Conservation (phyloP, 371 early-diverging fungal genomes). For the Smittium culicis region DNA sequence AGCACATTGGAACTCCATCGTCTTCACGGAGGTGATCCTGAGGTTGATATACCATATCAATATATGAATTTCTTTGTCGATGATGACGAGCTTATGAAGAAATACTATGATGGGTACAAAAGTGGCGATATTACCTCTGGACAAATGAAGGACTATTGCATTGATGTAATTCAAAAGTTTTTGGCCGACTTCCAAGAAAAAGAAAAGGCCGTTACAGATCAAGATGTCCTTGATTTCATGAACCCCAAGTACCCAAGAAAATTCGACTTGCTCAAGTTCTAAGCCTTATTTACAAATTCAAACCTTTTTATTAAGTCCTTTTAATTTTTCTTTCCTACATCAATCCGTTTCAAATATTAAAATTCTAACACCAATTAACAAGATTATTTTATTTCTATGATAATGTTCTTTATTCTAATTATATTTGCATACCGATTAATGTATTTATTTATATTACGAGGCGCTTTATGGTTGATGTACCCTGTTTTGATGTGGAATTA, state of each 20-base stretch:
- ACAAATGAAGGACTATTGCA: slow-evolving; percentile 89
- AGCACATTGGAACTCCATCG: slow-evolving; percentile 87
- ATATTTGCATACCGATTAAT: too few relatives aligned
- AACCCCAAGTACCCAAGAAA: slow-evolving; percentile 33
- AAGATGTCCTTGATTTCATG: slow-evolving; percentile 49
- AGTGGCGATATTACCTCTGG: slow-evolving; percentile 84
- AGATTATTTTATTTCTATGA: too few relatives aligned
- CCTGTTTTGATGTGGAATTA: too few relatives aligned
- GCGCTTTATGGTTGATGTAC: too few relatives aligned
- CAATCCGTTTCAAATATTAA: too few relatives aligned
- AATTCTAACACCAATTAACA: too few relatives aligned
- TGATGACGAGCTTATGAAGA: slow-evolving; percentile 82
- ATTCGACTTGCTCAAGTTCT: slow-evolving; percentile 11
- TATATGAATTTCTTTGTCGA: slow-evolving; percentile 96
- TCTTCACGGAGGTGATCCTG: slow-evolving; percentile 86
- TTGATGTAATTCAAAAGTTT: slow-evolving; percentile 70
- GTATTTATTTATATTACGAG: too few relatives aligned
- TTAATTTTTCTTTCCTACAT: too few relatives aligned
- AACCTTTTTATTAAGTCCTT: too few relatives aligned
- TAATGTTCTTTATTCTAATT: too few relatives aligned
- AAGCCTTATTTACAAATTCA: too few relatives aligned
- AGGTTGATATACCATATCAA: slow-evolving; percentile 95
- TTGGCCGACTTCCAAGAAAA: slow-evolving; percentile 77
- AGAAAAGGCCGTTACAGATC: slow-evolving; percentile 49
- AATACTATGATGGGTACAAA: slow-evolving; percentile 60